Evolutionary conservation across 768 basidiomycete species (phyloP).

Genomic region (Phallus indusiatus): DNA sequence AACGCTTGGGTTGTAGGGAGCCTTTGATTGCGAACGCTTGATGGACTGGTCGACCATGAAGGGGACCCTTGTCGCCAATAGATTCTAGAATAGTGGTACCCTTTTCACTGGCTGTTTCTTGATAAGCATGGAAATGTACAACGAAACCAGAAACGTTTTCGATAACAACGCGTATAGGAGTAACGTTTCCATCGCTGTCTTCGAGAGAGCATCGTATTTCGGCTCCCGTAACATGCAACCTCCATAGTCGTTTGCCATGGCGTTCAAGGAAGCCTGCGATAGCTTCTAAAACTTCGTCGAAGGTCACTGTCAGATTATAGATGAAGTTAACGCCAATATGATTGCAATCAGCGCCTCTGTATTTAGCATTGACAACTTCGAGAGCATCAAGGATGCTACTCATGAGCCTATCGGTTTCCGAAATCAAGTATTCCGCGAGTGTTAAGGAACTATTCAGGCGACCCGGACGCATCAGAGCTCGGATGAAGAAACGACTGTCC

Average conservation of each 20-base stretch:
- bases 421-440: slow-evolving; percentile 95
- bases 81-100: slow-evolving; percentile 95
- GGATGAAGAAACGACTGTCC: slow-evolving; percentile 97
- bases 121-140: slow-evolving; percentile 96
- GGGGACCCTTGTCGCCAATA: slow-evolving; percentile 93
- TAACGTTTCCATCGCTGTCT: slow-evolving; percentile 89
- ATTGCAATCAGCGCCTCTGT: slow-evolving; percentile 93
- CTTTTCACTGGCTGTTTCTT: slow-evolving; percentile 94
- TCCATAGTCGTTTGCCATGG: slow-evolving; percentile 97
- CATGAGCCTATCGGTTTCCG: slow-evolving; percentile 94
- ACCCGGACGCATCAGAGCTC: slow-evolving; percentile 92
- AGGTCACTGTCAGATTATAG: slow-evolving; percentile 90
- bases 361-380: slow-evolving; percentile 83
- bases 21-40: slow-evolving; percentile 95
- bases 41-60: slow-evolving; percentile 92
- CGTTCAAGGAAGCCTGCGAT: slow-evolving; percentile 99
- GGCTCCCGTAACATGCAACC: slow-evolving; percentile 93
- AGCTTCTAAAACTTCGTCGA: slow-evolving; percentile 93
- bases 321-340: slow-evolving; percentile 99
- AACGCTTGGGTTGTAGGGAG: slow-evolving; percentile 95
- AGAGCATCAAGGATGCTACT: slow-evolving; percentile 90
- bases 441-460: slow-evolving; percentile 87
- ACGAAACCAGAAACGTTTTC: slow-evolving; percentile 99
- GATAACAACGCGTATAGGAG: slow-evolving; percentile 94
- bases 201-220: slow-evolving; percentile 95